Conservation (phyloP, 129 eudicot genomes). For the Silybum marianum region DNA sequence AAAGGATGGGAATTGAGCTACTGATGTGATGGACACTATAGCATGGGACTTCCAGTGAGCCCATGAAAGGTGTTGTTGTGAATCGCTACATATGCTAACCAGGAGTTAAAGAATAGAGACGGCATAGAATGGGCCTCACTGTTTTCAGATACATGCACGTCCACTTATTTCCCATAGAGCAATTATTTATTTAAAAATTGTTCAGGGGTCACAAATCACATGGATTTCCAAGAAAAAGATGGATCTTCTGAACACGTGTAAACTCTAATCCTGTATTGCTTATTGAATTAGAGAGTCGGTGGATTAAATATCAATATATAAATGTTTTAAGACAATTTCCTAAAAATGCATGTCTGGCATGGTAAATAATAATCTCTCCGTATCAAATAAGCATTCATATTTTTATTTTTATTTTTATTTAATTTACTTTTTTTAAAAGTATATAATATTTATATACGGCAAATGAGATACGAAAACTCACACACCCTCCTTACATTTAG, state of each 20-base stretch:
- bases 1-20: slow-evolving; percentile 21
- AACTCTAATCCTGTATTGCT: background rate
- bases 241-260: slow-evolving; percentile 16
- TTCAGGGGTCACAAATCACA: slow-evolving; percentile 21
- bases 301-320: slow-evolving; percentile 8
- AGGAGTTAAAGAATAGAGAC: slow-evolving; percentile 32
- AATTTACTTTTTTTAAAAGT: too few species aligned
- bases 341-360: slow-evolving; percentile 5
- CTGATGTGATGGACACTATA: slow-evolving; percentile 31
- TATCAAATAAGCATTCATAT: too few species aligned
- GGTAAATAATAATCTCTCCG: background rate
- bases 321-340: background rate
- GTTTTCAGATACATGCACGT: slow-evolving; percentile 27
- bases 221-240: slow-evolving; percentile 27
- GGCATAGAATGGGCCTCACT: slow-evolving; percentile 44
- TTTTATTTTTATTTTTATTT: too few species aligned
- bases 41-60: slow-evolving; percentile 26
- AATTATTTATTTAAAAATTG: background rate
- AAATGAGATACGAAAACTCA: too few species aligned
- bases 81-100: slow-evolving; percentile 21
- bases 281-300: slow-evolving; percentile 3
- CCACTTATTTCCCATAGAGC: slow-evolving; percentile 7
- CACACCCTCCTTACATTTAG: too few species aligned
- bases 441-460: too few species aligned
- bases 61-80: slow-evolving; percentile 34